phyloP scores from a whole-genome alignment of 2,329 filamentous ascomycete species.

The Microsporum ferrugineum region DNA sequence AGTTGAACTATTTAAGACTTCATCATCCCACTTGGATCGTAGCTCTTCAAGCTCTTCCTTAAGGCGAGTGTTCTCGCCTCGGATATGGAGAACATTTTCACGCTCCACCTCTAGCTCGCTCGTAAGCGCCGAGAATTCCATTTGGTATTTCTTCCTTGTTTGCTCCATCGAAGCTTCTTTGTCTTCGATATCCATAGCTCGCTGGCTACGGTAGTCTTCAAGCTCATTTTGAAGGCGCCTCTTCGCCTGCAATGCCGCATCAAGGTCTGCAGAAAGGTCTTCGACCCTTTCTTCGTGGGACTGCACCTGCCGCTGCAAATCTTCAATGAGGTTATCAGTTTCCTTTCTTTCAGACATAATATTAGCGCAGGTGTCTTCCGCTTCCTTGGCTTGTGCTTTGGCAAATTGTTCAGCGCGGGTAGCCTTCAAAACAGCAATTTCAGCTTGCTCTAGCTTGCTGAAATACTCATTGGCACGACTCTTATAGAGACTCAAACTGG shows the following conservation, averaged over 20 bases:
- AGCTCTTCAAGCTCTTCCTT: constrained; percentile 95
- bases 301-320: constrained; percentile 80
- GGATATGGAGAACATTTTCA: constrained; percentile 73
- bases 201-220: constrained; percentile 89
- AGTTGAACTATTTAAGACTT: constrained; percentile 91
- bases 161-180: constrained; percentile 94
- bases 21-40: constrained; percentile 93
- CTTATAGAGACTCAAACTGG: constrained; percentile 82
- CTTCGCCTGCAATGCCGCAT: constrained; percentile 75
- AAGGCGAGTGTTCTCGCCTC: constrained; percentile 73
- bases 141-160: constrained; percentile 93
- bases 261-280: constrained; percentile 80
- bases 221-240: constrained; percentile 93
- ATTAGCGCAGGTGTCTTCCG: constrained; percentile 78
- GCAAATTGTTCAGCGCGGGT: constrained; percentile 88
- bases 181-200: constrained; percentile 92
- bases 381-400: constrained; percentile 75
- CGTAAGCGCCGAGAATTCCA: constrained; percentile 76
- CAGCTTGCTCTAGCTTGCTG: constrained; percentile 89
- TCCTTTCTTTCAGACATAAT: constrained; percentile 88
- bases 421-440: constrained; percentile 89
- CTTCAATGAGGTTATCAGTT: constrained; percentile 77
- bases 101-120: constrained; percentile 89
- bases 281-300: constrained; percentile 83
- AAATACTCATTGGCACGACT: constrained; percentile 91